A percentile compares a stretch with the other conserved stretches of the same genome.
phyloP scores from a whole-genome alignment of 345 rosid species.

The Gossypium thurberi region DNA sequence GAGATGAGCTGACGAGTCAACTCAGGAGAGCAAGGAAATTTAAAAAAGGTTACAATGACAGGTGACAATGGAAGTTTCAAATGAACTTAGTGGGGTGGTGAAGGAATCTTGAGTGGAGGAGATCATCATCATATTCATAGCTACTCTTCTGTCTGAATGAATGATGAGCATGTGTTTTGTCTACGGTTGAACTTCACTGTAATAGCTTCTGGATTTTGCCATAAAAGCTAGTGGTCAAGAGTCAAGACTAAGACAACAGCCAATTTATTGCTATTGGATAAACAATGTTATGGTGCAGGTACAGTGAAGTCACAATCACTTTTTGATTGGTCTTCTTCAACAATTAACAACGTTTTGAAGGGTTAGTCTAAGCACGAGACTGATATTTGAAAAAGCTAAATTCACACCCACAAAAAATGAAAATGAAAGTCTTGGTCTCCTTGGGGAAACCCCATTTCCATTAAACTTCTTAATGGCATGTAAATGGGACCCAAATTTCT shows the following conservation, averaged over 20 bases:
- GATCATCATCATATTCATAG: neutral
- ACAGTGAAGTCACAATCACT: slow-evolving; percentile 3
- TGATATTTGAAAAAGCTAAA: neutral
- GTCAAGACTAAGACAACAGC: neutral
- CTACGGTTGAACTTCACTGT: neutral
- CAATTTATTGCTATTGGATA: no score
- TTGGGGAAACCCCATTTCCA: neutral
- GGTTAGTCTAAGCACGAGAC: slow-evolving; percentile 11
- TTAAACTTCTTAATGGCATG: neutral
- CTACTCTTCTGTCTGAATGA: neutral
- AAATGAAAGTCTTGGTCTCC: neutral
- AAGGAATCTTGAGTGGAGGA: neutral
- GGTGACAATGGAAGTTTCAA: neutral
- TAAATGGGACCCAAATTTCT: neutral
- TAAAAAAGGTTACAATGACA: neutral
- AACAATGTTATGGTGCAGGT: no score
- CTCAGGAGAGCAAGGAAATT: no score
- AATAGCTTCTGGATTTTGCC: neutral
- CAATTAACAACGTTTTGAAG: neutral
- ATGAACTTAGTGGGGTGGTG: neutral
- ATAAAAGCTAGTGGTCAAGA: neutral
- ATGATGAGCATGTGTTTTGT: neutral
- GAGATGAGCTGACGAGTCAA: no score
- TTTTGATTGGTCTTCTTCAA: slow-evolving; percentile 4
- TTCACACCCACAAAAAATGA: neutral